Evolutionary conservation across 179 eudicot species (phyloP), one percentile per base, ranked within the genome.

Genomic region (Carnegiea gigantea): DNA sequence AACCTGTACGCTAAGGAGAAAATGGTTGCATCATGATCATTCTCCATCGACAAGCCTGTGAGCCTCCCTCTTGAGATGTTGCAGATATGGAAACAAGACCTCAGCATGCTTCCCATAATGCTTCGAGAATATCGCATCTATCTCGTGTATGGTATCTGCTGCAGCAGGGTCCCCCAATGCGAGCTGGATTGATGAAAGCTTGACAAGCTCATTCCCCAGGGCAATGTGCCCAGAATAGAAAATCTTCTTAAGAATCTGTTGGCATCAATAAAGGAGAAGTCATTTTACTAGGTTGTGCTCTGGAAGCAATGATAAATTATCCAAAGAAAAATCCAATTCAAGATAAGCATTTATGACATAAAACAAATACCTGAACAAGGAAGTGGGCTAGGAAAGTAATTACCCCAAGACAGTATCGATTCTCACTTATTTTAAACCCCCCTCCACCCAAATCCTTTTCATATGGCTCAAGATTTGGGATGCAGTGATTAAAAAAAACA

Each of bases 221-320:
- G 86, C 95, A 70, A 95, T 90, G 85, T 95, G 98, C 78, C 89
- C 83, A 44, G 83, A 85, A 77, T 87, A 82, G 54, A 93, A 92
- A 12, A 92, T 89, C 90, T 89, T 91, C 86, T 90, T 90, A 73
- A 95, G 91, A 80, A 95, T 95, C 99, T 95, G 90, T 80, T 9
- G 54, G 49, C 54, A 85, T 60, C 11, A 53, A 7, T 49, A 0
- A 60, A n/a, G 72, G 11, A 28, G 15, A 15, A 24, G 68, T 85
- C 60, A 73, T 33, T 38, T 13, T 9, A 36, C 21, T 6, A 23
- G 15, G 38, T 44, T 78, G 26, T 4, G 43, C 21, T 62, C 36
- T 64, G 24, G 43, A 68, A 77, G 68, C 57, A 82, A 8, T 24
- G 23, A 43, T 46, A 9, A 48, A 40, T 23, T 44, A 77, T 59